A percentile compares a stretch with the other conserved stretches of the same genome.
Evolutionary conservation across 768 basidiomycete genomes (phyloP).

Genomic region (Mrakia gelida): DNA sequence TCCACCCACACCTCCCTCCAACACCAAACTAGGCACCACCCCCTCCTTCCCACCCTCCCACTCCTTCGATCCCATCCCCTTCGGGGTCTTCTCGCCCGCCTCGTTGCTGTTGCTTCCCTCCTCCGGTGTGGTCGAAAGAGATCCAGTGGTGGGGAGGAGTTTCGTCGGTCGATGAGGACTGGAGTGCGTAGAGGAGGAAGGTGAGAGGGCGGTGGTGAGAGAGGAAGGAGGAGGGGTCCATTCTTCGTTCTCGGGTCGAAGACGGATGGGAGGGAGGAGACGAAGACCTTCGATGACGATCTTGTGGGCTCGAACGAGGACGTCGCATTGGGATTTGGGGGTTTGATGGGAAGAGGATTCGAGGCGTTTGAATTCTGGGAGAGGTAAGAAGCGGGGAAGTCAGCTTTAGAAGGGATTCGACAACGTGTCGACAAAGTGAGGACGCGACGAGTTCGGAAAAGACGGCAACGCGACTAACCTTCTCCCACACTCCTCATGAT

Average conservation of each 20-base stretch:
- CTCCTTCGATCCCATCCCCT: background rate
- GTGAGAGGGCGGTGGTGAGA: background rate
- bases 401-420: too few relatives aligned
- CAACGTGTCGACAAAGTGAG: too few relatives aligned
- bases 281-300: constrained; percentile 78
- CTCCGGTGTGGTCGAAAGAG: background rate
- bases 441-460: too few relatives aligned
- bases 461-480: constrained; percentile 55
- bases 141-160: background rate
- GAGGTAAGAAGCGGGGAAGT: background rate
- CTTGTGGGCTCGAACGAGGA: constrained; percentile 80
- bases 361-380: constrained; percentile 54
- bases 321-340: constrained; percentile 71
- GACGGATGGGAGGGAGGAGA: constrained; percentile 63
- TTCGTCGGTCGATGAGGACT: background rate
- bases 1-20: background rate
- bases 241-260: constrained; percentile 58
- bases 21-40: background rate
- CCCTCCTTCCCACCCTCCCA: background rate
- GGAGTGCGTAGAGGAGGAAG: background rate
- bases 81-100: constrained; percentile 8
- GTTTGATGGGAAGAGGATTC: constrained; percentile 51
- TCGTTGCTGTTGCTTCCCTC: background rate
- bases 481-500: constrained; percentile 72
- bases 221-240: constrained; percentile 9